Conservation (phyloP, 352 stramenopile species). For the Phytophthora ohioensis region DNA sequence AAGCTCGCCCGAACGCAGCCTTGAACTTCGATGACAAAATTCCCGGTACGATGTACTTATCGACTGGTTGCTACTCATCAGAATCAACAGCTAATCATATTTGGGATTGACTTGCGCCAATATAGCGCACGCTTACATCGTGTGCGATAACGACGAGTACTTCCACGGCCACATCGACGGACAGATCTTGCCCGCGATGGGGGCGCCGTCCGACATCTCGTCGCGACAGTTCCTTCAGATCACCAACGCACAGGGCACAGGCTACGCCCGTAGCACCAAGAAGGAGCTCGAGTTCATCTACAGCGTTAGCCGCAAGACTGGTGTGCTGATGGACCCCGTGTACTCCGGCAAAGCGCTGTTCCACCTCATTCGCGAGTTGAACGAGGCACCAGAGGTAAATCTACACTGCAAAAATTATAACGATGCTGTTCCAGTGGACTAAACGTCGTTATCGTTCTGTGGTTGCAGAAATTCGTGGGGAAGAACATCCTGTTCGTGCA, state of each 20-base stretch:
- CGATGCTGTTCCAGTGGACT: slow-evolving; percentile 1
- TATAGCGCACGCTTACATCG: slow-evolving; percentile 82
- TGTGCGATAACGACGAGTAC: slow-evolving; percentile 88
- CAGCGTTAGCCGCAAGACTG: slow-evolving; percentile 72
- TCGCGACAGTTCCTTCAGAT: slow-evolving; percentile 81
- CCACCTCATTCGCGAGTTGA: slow-evolving; percentile 83
- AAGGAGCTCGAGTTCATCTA: slow-evolving; percentile 84
- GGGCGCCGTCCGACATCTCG: slow-evolving; percentile 51
- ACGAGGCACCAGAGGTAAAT: slow-evolving; percentile 64
- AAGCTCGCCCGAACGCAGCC: slow-evolving; percentile 37
- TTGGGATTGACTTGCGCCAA: background rate
- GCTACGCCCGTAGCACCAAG: slow-evolving; percentile 83
- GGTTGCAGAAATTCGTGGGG: slow-evolving; percentile 75
- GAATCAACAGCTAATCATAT: background rate
- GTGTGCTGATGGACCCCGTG: slow-evolving; percentile 87
- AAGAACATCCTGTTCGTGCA: slow-evolving; percentile 92
- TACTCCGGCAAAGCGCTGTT: slow-evolving; percentile 90
- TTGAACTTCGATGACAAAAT: slow-evolving; percentile 53
- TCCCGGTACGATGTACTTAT: slow-evolving; percentile 35
- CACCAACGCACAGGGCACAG: slow-evolving; percentile 81
- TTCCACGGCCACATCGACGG: slow-evolving; percentile 86
- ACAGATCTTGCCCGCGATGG: slow-evolving; percentile 79
- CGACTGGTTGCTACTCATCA: background rate
- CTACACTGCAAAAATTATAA: background rate
- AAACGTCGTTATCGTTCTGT: slow-evolving; percentile 7